phyloP scores from a whole-genome alignment of 1,284 basidiomycete genomes.

The Tremellales sp. region DNA sequence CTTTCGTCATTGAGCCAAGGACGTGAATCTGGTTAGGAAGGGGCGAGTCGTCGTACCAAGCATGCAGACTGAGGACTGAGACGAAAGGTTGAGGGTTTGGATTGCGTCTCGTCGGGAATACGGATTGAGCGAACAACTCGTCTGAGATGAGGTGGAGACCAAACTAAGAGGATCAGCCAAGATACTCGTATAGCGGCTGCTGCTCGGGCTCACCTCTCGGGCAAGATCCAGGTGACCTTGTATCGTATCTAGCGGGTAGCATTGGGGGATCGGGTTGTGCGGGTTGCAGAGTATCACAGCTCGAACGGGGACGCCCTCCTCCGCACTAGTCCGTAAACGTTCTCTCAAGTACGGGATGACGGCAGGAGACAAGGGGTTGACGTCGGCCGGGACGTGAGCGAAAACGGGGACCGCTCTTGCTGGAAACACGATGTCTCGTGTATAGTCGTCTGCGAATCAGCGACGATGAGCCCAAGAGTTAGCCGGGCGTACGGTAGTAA shows the following conservation, averaged over 20 bases:
- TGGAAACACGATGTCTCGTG: slow-evolving; percentile 1
- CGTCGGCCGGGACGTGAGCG: slow-evolving; percentile 1
- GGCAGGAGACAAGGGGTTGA: not conserved
- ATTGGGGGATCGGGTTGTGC: slow-evolving; percentile 3
- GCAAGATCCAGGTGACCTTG: slow-evolving; percentile 1
- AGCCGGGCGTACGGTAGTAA: not conserved
- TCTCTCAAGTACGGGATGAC: not conserved
- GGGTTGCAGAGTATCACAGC: slow-evolving; percentile 2
- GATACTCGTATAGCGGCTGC: not conserved
- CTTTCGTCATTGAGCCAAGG: slow-evolving; percentile 2
- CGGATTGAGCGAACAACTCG: slow-evolving; percentile 1
- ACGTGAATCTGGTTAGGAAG: slow-evolving; percentile 2
- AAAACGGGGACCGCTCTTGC: not conserved
- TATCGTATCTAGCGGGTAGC: slow-evolving; percentile 1
- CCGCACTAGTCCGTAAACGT: not conserved
- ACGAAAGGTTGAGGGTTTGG: slow-evolving; percentile 3
- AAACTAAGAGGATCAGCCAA: not conserved
- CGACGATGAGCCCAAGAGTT: not conserved
- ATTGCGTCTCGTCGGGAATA: not conserved
- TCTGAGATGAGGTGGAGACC: slow-evolving; percentile 3
- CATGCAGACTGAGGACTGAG: slow-evolving; percentile 1
- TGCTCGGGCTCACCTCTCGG: not conserved
- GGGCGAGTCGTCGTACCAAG: not conserved
- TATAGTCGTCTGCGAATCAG: slow-evolving; percentile 1
- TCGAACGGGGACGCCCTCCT: not conserved